phyloP scores from a whole-genome alignment of 768 basidiomycete genomes.

The Agrocybe praecox region DNA sequence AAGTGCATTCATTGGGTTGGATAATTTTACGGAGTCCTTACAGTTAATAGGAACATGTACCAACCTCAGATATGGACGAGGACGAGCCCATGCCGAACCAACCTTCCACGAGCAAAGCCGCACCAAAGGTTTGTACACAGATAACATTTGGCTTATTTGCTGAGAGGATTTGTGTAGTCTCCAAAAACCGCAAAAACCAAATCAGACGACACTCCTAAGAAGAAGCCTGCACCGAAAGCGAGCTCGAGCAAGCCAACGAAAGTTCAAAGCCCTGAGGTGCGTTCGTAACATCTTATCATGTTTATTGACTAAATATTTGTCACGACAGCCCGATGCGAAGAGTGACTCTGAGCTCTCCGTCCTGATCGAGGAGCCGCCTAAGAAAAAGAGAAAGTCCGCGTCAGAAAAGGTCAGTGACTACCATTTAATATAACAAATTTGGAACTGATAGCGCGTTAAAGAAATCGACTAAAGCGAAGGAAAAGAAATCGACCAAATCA shows the following conservation, averaged over 20 bases:
- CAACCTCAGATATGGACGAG: constrained; percentile 41
- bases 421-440: no score
- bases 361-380: constrained; percentile 59
- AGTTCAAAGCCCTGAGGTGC: background rate
- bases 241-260: constrained; percentile 7
- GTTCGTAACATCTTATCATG: background rate
- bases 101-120: constrained; percentile 2
- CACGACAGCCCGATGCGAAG: constrained; percentile 20
- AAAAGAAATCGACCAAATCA: constrained; percentile 34
- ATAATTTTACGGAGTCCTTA: background rate
- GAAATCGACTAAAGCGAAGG: constrained; percentile 24
- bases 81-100: constrained; percentile 20
- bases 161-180: background rate
- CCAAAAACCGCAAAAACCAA: background rate
- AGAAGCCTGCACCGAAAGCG: constrained; percentile 7
- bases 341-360: constrained; percentile 66
- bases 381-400: constrained; percentile 41
- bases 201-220: background rate
- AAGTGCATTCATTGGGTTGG: constrained; percentile 3
- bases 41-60: constrained; percentile 25
- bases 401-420: constrained; percentile 24
- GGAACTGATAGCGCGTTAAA: background rate
- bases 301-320: background rate
- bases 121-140: background rate
- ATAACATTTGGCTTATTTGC: background rate